Evolutionary conservation across 345 rosid genomes (phyloP), one percentile per base, ranked within the genome.

Genomic region (Salix viminalis): DNA sequence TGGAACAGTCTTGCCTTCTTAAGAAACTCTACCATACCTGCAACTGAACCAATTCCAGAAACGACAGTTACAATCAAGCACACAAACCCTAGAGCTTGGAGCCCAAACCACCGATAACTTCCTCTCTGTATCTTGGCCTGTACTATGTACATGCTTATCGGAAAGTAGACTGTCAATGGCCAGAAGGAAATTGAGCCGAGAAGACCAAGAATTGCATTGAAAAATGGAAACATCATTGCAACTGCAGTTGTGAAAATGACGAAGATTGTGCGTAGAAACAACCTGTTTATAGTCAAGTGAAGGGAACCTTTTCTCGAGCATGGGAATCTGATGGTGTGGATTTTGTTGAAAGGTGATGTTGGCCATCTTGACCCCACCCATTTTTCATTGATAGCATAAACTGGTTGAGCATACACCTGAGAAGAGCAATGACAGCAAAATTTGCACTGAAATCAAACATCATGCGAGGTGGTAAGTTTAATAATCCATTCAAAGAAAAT

Each of bases 391-490:
- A 68, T 69, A 1, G 80, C 78, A 60, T 77, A 85, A 7, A 79
- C 4, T 50, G 88, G 86, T 74, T 83, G 86, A 12, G 77, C 69
- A 28, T 44, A 74, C 11, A 85, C 84, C 84, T 82, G 79, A 26
- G 32, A 58, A 67, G 6, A 67, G 36, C 7, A 32, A 30, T 26
- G 1, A 36, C 13, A 39, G 18, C 12, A 23, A 26, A 16, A 24
- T 58, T 30, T 24, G 23, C 24, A 37, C 28, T 7, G n/a, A 6
- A 21, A n/a, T 68, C 48, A 39, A 18, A 39, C 8, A 5, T 21
- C 50, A 16, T 36, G 26, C 5, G 12, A 65, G 34, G 60, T 46
- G 18, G 50, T 3, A 46, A 13, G 50, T 46, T 46, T 13, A 46
- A 46, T 46, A 1, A 46, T 13, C 5, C 50, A 14, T 46, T 14